Evolutionary conservation across 2,329 filamentous ascomycete genomes (phyloP).

Genomic region (Parafenestella ontariensis): DNA sequence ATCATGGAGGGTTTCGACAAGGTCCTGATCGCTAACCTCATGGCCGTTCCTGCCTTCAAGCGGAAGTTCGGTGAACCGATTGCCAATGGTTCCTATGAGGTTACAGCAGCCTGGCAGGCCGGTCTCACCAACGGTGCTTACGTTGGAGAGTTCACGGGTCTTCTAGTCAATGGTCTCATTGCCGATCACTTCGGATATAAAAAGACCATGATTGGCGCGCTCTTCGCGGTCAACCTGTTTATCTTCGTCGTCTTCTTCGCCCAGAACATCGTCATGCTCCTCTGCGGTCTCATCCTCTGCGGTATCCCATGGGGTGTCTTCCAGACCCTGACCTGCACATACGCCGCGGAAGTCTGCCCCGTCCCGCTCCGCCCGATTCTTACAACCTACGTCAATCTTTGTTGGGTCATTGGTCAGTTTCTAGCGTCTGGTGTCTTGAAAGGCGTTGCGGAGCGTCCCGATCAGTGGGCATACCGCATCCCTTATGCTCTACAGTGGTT

Average conservation of each 20-base stretch:
- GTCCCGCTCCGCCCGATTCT: constrained; percentile 67
- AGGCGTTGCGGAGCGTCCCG: constrained; percentile 67
- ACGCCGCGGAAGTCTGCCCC: constrained; percentile 69
- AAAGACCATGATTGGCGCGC: constrained; percentile 47
- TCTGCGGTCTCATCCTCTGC: constrained; percentile 64
- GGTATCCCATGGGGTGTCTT: constrained; percentile 57
- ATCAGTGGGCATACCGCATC: constrained; percentile 73
- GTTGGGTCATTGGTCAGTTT: constrained; percentile 77
- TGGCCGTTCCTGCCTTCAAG: constrained; percentile 57
- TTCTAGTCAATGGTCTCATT: constrained; percentile 55
- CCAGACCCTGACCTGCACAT: constrained; percentile 57
- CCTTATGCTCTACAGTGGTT: constrained; percentile 76
- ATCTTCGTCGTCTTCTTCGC: constrained; percentile 49
- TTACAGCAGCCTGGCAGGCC: constrained; percentile 56
- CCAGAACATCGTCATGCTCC: constrained; percentile 61
- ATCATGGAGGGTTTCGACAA: constrained; percentile 92
- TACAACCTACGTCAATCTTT: constrained; percentile 76
- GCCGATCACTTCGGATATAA: constrained; percentile 53
- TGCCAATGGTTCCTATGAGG: constrained; percentile 48
- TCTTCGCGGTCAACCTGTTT: constrained; percentile 37
- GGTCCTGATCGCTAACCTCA: constrained; percentile 80
- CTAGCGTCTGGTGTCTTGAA: constrained; percentile 75
- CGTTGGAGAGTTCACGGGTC: constrained; percentile 54
- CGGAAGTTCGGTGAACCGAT: constrained; percentile 49
- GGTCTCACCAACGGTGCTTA: constrained; percentile 56